Conservation (phyloP, 352 stramenopile genomes). For the Pythium oligandrum region DNA sequence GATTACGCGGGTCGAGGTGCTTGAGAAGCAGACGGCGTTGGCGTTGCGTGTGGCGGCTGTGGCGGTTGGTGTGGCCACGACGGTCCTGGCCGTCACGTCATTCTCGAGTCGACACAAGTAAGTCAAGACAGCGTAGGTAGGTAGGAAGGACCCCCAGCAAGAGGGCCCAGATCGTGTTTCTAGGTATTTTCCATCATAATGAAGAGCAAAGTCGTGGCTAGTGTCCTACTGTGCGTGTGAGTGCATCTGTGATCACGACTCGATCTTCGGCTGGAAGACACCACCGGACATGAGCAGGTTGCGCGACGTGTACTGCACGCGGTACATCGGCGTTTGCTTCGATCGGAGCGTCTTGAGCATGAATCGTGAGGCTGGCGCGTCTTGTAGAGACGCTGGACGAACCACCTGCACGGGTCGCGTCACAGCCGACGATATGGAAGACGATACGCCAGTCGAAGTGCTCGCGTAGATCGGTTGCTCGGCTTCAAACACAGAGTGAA, state of each 20-base stretch:
- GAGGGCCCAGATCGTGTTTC: slow-evolving; percentile 4
- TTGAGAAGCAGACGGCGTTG: slow-evolving; percentile 50
- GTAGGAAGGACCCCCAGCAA: too few species aligned
- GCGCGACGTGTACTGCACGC: slow-evolving; percentile 74
- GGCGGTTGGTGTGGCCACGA: slow-evolving; percentile 19
- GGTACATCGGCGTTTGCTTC: slow-evolving; percentile 83
- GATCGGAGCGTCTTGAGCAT: slow-evolving; percentile 81
- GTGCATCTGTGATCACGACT: slow-evolving; percentile 13
- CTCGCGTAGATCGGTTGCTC: neutral
- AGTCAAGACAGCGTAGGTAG: neutral
- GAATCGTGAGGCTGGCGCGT: slow-evolving; percentile 63
- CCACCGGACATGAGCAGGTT: slow-evolving; percentile 78
- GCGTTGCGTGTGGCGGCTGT: slow-evolving; percentile 30
- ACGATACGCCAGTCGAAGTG: slow-evolving; percentile 1
- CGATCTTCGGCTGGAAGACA: slow-evolving; percentile 55
- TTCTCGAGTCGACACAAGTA: slow-evolving; percentile 22
- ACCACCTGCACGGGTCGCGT: slow-evolving; percentile 57
- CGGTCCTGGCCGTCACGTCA: slow-evolving; percentile 22
- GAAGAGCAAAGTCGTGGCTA: too few species aligned
- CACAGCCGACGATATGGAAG: slow-evolving; percentile 24
- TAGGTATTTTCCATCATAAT: slow-evolving; percentile 14
- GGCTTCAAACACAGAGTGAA: slow-evolving; percentile 6
- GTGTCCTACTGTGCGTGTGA: too few species aligned
- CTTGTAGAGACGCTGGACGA: slow-evolving; percentile 39
- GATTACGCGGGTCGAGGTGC: slow-evolving; percentile 44